Conservation (phyloP, 352 stramenopile species). For the Phytophthora pluvialis region DNA sequence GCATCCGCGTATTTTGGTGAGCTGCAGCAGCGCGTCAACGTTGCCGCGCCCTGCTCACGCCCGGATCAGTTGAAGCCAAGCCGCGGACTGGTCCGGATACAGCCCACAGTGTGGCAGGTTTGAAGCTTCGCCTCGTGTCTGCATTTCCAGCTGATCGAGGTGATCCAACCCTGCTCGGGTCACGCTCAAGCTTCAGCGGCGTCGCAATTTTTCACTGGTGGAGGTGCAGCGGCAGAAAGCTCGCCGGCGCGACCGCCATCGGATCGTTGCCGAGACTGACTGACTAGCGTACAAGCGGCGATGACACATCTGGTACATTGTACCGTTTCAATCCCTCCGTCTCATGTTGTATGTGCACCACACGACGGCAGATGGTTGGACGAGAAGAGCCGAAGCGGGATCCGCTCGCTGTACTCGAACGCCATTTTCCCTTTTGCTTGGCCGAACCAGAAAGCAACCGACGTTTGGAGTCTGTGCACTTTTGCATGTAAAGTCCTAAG, state of each 20-base stretch:
- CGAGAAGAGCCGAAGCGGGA: constrained; percentile 5
- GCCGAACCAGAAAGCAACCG: neutral
- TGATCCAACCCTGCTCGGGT: constrained; percentile 20
- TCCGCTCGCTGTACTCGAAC: neutral
- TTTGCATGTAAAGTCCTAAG: neutral
- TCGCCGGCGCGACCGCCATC: too few species aligned
- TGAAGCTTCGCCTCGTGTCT: constrained; percentile 8
- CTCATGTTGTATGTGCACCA: constrained; percentile 22
- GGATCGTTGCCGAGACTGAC: too few species aligned
- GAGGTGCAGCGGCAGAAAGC: neutral
- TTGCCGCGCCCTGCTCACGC: constrained; percentile 1
- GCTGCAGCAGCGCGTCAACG: neutral
- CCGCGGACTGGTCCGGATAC: constrained; percentile 10
- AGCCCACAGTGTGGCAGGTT: constrained; percentile 4
- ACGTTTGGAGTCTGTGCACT: neutral
- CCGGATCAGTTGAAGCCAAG: constrained; percentile 28
- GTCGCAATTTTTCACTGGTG: constrained; percentile 13
- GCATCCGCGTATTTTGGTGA: constrained; percentile 2
- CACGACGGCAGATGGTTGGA: constrained; percentile 24
- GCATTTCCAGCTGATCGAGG: constrained; percentile 17
- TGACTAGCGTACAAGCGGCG: constrained; percentile 20
- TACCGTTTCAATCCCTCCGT: constrained; percentile 3
- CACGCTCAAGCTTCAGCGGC: constrained; percentile 6
- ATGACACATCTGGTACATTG: neutral
- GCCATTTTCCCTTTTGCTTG: constrained; percentile 15